phyloP scores from a whole-genome alignment of 2,329 filamentous ascomycete genomes.

The Plectosphaerella cucumerina region DNA sequence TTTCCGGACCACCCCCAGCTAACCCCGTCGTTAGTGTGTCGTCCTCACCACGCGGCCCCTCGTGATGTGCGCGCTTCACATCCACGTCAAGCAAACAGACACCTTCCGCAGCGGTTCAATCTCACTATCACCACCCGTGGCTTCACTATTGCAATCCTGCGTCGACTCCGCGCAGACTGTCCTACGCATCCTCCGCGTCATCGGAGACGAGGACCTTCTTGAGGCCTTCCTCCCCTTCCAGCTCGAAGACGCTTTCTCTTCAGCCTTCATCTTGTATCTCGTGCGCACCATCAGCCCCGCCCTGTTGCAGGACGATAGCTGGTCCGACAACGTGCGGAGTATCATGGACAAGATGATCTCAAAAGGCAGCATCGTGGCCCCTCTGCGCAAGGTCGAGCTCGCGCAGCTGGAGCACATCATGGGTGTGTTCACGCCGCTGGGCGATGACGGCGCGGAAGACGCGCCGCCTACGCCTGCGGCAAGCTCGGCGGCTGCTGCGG shows the following conservation, averaged over 20 bases:
- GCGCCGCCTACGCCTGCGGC: constrained; percentile 11
- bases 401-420: constrained; percentile 31
- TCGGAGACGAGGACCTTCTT: constrained; percentile 21
- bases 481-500: constrained; percentile 4
- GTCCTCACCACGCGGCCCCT: constrained; percentile 11
- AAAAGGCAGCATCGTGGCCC: constrained; percentile 32
- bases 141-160: constrained; percentile 10
- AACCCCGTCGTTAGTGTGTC: constrained; percentile 4
- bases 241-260: constrained; percentile 35
- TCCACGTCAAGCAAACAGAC: constrained; percentile 15
- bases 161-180: constrained; percentile 13
- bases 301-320: constrained; percentile 26
- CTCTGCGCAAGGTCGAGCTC: constrained; percentile 29
- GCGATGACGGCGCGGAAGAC: constrained; percentile 3
- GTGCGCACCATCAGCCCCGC: constrained; percentile 25
- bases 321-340: constrained; percentile 28
- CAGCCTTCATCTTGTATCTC: constrained; percentile 32
- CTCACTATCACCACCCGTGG: constrained; percentile 7
- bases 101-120: constrained; percentile 5
- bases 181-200: constrained; percentile 10
- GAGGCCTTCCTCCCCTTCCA: constrained; percentile 35
- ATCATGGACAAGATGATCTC: constrained; percentile 31
- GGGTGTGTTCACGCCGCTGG: constrained; percentile 25
- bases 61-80: constrained; percentile 20
- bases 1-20: neutral